Conservation (phyloP, 371 early-diverging fungal species). For the Mortierella sp. region DNA sequence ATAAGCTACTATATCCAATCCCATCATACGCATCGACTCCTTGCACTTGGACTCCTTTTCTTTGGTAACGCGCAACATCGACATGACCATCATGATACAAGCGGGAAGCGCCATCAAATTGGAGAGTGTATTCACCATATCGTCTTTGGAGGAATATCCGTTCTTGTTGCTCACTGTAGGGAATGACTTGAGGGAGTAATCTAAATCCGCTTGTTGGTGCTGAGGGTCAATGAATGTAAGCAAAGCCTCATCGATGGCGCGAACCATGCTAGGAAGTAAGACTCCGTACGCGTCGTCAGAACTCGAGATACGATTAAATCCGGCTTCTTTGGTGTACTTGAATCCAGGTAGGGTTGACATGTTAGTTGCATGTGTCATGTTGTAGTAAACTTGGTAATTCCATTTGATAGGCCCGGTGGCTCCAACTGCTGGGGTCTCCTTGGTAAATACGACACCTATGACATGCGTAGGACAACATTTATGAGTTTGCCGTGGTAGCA, state of each 20-base stretch:
- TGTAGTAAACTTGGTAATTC: constrained; percentile 79
- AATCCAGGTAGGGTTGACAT: constrained; percentile 45
- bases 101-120: constrained; percentile 72
- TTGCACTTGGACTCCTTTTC: constrained; percentile 78
- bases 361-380: constrained; percentile 67
- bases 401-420: constrained; percentile 56
- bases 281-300: constrained; percentile 65
- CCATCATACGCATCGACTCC: constrained; percentile 81
- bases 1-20: constrained; percentile 65
- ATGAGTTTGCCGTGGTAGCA: background rate
- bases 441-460: constrained; percentile 55
- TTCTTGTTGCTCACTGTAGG: constrained; percentile 25
- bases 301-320: constrained; percentile 10
- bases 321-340: constrained; percentile 43
- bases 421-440: constrained; percentile 21
- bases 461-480: background rate
- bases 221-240: constrained; percentile 45
- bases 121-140: constrained; percentile 57
- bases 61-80: constrained; percentile 66
- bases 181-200: constrained; percentile 35
- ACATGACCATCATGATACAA: constrained; percentile 63
- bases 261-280: constrained; percentile 63
- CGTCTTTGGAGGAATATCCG: constrained; percentile 27
- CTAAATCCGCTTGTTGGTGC: constrained; percentile 34
- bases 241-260: constrained; percentile 78